Evolutionary conservation across 768 basidiomycete genomes (phyloP), one percentile per base, ranked within the genome.

Genomic region (Rubroboletus pulcherrimus): DNA sequence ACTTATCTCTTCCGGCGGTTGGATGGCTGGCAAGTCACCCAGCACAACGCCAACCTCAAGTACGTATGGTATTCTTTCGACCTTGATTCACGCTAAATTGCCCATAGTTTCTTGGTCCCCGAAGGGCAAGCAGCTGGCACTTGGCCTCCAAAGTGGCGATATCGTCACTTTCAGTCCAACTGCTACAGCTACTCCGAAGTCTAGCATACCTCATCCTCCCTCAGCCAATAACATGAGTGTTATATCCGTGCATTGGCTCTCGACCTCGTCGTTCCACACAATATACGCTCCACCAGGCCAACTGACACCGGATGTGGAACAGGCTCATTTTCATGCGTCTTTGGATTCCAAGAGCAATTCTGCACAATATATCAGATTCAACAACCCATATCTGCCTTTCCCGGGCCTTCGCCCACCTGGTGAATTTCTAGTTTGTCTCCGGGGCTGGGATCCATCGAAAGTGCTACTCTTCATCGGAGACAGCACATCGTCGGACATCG

Each of bases 41-140:
- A 77, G 79, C 53, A 77, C 78, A 30, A 76, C 75, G 31, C 85
- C 86, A 1, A 79, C 79, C 9, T 79, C 84, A 55, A 76, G 89
- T 89, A 53, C 55, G 85, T 75, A n/a, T 40, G 7, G 2, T 35
- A 6, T 40, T 57, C 37, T 47, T 24, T 49, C 33, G 30, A 6
- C 4, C 0, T 34, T 44, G 50, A 43, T 34, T 52, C 26, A 44
- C 21, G 29, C 61, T 63, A 48, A 55, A 60, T 35, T 50, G 9
- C 24, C n/a, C 50, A 43, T 54, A 92, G 91, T 86, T 9, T 81
- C 87, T 12, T 93, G 91, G 90, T 92, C 90, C 4, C 87, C 90
- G 2, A 91, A 90, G 67, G 91, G 90, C 43, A 93, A 90, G 66
- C 90, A 92, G 53, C 75, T 93, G 40, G 89, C 88, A 1, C 80